phyloP scores from a whole-genome alignment of 352 stramenopile genomes.

The Phytopythium ostracodes region DNA sequence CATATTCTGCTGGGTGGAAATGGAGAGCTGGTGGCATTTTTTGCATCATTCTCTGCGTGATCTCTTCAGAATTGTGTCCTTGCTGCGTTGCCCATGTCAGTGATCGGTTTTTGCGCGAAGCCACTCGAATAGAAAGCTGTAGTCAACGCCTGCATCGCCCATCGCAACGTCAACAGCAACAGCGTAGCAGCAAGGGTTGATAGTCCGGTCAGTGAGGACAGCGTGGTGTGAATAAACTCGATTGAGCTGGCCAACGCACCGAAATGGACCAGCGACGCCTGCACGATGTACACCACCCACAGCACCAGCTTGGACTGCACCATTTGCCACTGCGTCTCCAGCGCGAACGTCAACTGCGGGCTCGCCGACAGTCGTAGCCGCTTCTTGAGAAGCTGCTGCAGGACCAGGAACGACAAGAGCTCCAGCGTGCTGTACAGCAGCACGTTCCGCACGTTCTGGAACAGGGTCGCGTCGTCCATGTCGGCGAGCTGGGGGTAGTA shows the following conservation, averaged over 20 bases:
- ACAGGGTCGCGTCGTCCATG: neutral
- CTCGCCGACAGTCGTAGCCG: neutral
- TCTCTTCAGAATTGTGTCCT: too few relatives aligned
- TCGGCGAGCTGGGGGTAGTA: conserved; percentile 16
- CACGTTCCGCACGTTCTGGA: conserved; percentile 7
- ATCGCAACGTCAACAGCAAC: neutral
- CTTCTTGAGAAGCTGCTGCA: neutral
- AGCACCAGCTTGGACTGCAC: conserved; percentile 28
- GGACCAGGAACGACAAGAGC: conserved; percentile 19
- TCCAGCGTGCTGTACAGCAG: conserved; percentile 18
- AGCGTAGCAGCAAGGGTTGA: too few relatives aligned
- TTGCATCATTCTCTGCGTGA: too few relatives aligned
- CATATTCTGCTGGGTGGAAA: neutral
- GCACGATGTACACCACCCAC: conserved; percentile 31
- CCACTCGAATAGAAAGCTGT: conserved; percentile 10
- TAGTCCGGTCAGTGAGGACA: neutral
- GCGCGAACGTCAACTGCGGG: conserved; percentile 14
- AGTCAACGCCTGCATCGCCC: conserved; percentile 4
- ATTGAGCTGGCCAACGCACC: conserved; percentile 11
- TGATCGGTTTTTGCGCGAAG: neutral
- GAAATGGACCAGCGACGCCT: conserved; percentile 23
- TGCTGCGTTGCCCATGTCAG: neutral
- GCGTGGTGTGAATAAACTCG: neutral
- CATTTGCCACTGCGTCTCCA: conserved; percentile 12
- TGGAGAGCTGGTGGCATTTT: neutral